These are phyloP conservation scores for Thymus mandschuricus DNA, from an alignment of 257 asterid species.

Conservation along the genomic window DNA sequence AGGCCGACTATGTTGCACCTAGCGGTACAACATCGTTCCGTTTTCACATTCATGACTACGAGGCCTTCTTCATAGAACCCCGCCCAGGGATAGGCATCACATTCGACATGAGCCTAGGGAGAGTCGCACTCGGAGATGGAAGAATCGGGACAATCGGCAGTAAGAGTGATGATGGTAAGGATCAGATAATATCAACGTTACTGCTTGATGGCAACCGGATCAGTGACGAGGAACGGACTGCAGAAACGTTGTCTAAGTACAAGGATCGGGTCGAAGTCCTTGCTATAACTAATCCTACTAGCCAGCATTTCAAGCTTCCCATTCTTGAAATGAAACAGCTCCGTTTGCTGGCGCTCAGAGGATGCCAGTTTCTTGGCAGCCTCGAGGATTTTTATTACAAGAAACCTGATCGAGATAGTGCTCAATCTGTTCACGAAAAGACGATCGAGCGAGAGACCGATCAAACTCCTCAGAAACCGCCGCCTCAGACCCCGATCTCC, in stretches of 20 bases:
- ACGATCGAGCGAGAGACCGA: neutral
- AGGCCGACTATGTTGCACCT: conserved; percentile 29
- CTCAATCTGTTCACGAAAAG: neutral
- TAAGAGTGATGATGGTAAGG: neutral
- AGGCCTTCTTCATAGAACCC: conserved; percentile 10
- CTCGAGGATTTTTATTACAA: neutral
- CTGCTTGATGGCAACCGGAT: conserved; percentile 40
- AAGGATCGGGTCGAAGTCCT: conserved; percentile 27
- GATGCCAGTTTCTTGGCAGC: conserved; percentile 33
- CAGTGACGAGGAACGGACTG: conserved; percentile 23
- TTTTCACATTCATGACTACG: conserved; percentile 23
- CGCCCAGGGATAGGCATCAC: conserved; percentile 43
- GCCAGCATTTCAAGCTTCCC: conserved; percentile 34
- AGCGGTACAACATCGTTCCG: conserved; percentile 8
- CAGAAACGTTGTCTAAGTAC: neutral
- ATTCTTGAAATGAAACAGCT: conserved; percentile 22
- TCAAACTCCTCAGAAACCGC: neutral
- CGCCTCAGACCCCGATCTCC: neutral
- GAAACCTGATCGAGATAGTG: neutral
- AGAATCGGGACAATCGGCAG: conserved; percentile 31
- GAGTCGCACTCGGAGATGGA: conserved; percentile 38
- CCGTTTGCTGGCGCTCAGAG: conserved; percentile 46
- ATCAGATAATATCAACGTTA: conserved; percentile 22
- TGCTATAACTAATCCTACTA: conserved; percentile 41
- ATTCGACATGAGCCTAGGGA: conserved; percentile 40